Evolutionary conservation across 805 yeast species (phyloP).

Genomic region (Candida lessepsii): DNA sequence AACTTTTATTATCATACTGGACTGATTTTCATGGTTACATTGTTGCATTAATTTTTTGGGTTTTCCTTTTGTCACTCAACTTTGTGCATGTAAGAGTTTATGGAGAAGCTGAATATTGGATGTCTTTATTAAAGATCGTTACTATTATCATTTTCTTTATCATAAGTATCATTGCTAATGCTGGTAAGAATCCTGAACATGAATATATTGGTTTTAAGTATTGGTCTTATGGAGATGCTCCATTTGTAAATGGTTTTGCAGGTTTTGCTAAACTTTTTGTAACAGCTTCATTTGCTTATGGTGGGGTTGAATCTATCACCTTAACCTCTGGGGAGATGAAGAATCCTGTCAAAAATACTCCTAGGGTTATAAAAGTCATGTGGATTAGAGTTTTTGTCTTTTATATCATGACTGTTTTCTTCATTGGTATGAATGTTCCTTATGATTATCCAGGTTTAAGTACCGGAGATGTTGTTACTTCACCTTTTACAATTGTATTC

Average conservation of each 20-base stretch:
- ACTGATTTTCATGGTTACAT: constrained; percentile 50
- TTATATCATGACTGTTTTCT: constrained; percentile 36
- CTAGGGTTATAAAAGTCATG: constrained; percentile 30
- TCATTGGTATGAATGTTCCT: constrained; percentile 44
- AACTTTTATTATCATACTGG: constrained; percentile 48
- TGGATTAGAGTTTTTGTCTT: constrained; percentile 35
- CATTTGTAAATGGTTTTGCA: constrained; percentile 49
- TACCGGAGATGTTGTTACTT: constrained; percentile 28
- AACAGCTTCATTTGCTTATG: constrained; percentile 51
- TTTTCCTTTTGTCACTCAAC: constrained; percentile 42
- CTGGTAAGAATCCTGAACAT: constrained; percentile 52
- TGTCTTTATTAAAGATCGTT: constrained; percentile 42
- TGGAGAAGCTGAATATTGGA: constrained; percentile 42
- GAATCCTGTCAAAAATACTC: constrained; percentile 30
- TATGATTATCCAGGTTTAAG: constrained; percentile 35
- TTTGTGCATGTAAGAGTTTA: constrained; percentile 39
- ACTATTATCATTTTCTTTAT: constrained; percentile 58
- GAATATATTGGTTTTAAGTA: constrained; percentile 44
- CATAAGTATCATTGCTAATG: constrained; percentile 53
- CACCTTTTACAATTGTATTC: constrained; percentile 45
- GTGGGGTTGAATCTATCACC: constrained; percentile 45
- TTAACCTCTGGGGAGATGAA: constrained; percentile 36
- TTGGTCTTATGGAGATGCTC: constrained; percentile 50
- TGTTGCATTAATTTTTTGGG: constrained; percentile 54
- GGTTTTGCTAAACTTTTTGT: constrained; percentile 53